phyloP scores from a whole-genome alignment of 345 rosid genomes.

The Raphanus sativus region DNA sequence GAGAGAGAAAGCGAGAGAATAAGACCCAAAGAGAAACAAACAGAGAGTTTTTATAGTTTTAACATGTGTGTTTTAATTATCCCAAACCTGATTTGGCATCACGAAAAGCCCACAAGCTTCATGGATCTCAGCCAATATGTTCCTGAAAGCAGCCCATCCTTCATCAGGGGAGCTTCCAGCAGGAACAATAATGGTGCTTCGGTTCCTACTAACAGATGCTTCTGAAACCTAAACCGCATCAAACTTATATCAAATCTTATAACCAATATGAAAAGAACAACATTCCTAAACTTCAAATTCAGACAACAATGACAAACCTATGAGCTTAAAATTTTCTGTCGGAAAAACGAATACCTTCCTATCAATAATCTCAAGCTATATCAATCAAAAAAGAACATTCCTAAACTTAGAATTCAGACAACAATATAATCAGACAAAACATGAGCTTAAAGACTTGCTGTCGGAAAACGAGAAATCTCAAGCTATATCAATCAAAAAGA shows the following conservation, averaged over 20 bases:
- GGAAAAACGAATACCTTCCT: neutral
- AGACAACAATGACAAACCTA: neutral
- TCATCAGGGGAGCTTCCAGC: conserved; percentile 86
- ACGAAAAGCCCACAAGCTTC: conserved; percentile 77
- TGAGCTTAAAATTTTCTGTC: neutral
- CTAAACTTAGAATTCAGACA: neutral
- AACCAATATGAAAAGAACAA: neutral
- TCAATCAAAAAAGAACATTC: neutral
- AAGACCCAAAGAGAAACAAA: conserved; percentile 23
- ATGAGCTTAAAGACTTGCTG: neutral
- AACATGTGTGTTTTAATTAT: neutral
- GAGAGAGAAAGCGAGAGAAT: no score
- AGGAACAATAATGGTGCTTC: conserved; percentile 94
- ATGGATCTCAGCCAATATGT: conserved; percentile 82
- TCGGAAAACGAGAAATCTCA: neutral
- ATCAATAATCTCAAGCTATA: neutral
- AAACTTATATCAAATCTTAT: conserved; percentile 8
- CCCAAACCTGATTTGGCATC: conserved; percentile 64
- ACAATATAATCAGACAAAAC: neutral
- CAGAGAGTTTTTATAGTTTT: neutral
- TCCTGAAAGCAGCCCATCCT: conserved; percentile 98
- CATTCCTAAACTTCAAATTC: neutral
- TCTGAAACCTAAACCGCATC: conserved; percentile 70
- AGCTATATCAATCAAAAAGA: no score
- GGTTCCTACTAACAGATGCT: conserved; percentile 92